A percentile compares a stretch with the other conserved stretches of the same genome.
These are phyloP conservation scores for Beta vulgaris DNA, from an alignment of 148 eudicot species.

Conservation along the genomic window DNA sequence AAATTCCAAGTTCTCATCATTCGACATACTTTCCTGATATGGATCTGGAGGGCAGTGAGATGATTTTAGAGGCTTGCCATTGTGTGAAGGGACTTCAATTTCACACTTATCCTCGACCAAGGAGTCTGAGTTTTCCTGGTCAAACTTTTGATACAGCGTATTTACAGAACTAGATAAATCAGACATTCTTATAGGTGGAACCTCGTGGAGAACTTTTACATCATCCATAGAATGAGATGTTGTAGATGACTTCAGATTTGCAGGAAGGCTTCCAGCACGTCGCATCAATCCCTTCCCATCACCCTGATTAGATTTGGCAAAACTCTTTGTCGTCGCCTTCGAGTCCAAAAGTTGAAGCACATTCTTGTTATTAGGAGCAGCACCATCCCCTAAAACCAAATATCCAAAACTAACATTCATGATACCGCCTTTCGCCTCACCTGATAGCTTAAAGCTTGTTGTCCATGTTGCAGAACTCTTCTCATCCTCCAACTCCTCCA, in stretches of 20 bases:
- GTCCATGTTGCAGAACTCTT: slow-evolving; percentile 88
- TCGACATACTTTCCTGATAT: slow-evolving; percentile 29
- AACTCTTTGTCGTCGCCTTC: slow-evolving; percentile 28
- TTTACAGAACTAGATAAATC: slow-evolving; percentile 57
- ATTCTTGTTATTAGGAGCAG: slow-evolving; percentile 40
- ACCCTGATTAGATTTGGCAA: slow-evolving; percentile 30
- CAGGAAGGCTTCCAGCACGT: slow-evolving; percentile 59
- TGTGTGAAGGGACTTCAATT: slow-evolving; percentile 33
- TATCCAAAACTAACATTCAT: slow-evolving; percentile 93
- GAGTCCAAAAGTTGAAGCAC: slow-evolving; percentile 37
- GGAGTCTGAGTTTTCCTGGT: slow-evolving; percentile 49
- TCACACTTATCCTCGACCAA: slow-evolving; percentile 42
- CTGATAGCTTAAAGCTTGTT: slow-evolving; percentile 78
- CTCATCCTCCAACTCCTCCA: slow-evolving; percentile 83
- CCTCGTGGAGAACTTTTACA: slow-evolving; percentile 82
- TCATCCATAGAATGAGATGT: slow-evolving; percentile 48
- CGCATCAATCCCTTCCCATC: slow-evolving; percentile 31
- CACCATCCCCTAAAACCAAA: slow-evolving; percentile 44
- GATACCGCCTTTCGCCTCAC: slow-evolving; percentile 76
- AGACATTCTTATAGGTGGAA: slow-evolving; percentile 48
- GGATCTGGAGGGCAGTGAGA: slow-evolving; percentile 24
- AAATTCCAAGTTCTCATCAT: slow-evolving; percentile 44
- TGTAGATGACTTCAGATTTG: slow-evolving; percentile 33
- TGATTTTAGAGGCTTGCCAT: slow-evolving; percentile 30
- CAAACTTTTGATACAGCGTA: slow-evolving; percentile 58